These are phyloP conservation scores for Andrographis paniculata DNA, from an alignment of 305 asterid genomes.

Conservation along the genomic window DNA sequence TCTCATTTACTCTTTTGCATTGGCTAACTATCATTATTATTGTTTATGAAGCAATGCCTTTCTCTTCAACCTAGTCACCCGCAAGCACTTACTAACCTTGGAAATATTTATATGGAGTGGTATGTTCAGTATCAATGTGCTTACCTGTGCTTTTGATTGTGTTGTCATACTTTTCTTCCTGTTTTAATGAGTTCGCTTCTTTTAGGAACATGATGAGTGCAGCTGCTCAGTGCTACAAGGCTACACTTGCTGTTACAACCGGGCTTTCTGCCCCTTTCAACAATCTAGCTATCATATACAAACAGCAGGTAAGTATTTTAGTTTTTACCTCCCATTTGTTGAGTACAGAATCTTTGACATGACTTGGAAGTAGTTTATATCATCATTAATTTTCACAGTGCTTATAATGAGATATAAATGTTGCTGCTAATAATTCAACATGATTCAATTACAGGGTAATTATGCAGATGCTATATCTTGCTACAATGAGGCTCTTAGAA, in stretches of 20 bases:
- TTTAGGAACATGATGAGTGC: conserved; percentile 90
- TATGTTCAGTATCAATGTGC: conserved; percentile 24
- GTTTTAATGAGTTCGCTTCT: too few species aligned
- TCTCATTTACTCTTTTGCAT: conserved; percentile 8
- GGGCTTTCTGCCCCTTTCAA: conserved; percentile 97
- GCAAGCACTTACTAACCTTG: conserved; percentile 96
- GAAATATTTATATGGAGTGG: conserved; percentile 98
- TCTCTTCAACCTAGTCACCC: conserved; percentile 93
- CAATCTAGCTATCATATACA: conserved; percentile 87
- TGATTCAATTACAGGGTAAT: conserved; percentile 62
- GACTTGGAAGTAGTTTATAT: not conserved
- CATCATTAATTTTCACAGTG: not conserved
- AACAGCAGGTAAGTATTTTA: conserved; percentile 66
- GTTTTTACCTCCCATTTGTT: conserved; percentile 1
- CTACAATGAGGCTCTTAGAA: conserved; percentile 90
- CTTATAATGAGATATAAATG: not conserved
- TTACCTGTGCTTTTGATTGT: not conserved
- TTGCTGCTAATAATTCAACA: conserved; percentile 11
- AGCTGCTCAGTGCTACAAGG: conserved; percentile 94
- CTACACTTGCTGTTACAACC: conserved; percentile 78
- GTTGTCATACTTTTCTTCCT: conserved; percentile 8
- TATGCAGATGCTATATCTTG: conserved; percentile 92
- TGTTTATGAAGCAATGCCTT: conserved; percentile 74
- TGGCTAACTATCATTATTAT: conserved; percentile 20
- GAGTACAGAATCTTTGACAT: conserved; percentile 1